Conservation (phyloP, 2,329 filamentous ascomycete genomes). For the Penicillium italicum region DNA sequence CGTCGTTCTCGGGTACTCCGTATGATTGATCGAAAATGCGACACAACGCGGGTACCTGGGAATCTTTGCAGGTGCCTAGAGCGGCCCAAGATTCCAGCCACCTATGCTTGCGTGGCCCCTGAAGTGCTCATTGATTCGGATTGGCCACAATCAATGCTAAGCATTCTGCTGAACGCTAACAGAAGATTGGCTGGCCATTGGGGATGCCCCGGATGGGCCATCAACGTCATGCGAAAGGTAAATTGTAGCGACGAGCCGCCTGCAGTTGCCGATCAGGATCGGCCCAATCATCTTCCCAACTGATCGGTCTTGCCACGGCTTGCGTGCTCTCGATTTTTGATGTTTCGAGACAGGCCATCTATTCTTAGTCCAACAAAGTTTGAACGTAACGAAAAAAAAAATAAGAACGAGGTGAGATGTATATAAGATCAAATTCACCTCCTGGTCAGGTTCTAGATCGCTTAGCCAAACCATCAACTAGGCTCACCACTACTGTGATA, state of each 20-base stretch:
- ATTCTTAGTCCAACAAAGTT: slow-evolving; percentile 14
- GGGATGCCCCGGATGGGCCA: background rate
- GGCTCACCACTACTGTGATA: background rate
- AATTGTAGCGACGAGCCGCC: slow-evolving; percentile 2
- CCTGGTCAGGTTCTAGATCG: too few relatives aligned
- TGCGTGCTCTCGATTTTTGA: slow-evolving; percentile 15
- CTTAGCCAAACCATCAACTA: background rate
- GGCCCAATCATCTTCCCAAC: slow-evolving; percentile 13
- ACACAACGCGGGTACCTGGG: slow-evolving; percentile 4
- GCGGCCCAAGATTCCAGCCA: slow-evolving; percentile 15
- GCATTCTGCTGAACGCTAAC: slow-evolving; percentile 17
- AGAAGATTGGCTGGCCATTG: slow-evolving; percentile 11
- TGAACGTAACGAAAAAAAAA: background rate
- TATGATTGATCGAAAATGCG: background rate
- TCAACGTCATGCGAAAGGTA: slow-evolving; percentile 21
- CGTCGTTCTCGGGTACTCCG: background rate
- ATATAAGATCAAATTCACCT: slow-evolving; percentile 2
- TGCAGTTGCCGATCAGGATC: slow-evolving; percentile 14
- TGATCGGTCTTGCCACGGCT: slow-evolving; percentile 17
- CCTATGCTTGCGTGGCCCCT: slow-evolving; percentile 18
- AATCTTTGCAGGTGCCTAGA: slow-evolving; percentile 6
- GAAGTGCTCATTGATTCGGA: background rate
- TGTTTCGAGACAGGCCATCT: slow-evolving; percentile 9
- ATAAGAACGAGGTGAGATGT: slow-evolving; percentile 1
- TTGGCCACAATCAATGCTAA: slow-evolving; percentile 19